phyloP scores from a whole-genome alignment of 2,329 filamentous ascomycete genomes.

The Alternaria sp. region DNA sequence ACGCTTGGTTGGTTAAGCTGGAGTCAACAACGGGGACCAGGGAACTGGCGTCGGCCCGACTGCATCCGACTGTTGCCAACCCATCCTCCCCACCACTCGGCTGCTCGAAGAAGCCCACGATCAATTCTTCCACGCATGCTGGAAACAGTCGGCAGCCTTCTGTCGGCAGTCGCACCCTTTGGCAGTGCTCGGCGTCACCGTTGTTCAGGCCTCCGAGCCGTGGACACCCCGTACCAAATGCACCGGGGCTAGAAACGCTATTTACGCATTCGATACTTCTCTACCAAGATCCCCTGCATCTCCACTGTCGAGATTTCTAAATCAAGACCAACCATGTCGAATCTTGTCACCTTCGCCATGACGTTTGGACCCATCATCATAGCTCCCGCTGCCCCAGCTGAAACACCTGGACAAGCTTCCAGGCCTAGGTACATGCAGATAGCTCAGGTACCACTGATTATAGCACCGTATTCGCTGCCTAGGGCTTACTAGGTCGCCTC shows the following conservation, averaged over 20 bases:
- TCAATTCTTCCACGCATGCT: too few relatives aligned
- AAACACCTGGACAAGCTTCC: neutral
- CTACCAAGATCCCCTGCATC: constrained; percentile 3
- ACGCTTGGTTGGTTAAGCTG: neutral
- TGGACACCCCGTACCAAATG: neutral
- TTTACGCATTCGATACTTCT: constrained; percentile 4
- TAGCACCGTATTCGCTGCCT: neutral
- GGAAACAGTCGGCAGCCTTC: neutral
- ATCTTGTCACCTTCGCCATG: neutral
- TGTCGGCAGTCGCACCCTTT: neutral
- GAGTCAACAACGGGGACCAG: neutral
- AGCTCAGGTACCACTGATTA: constrained; percentile 11
- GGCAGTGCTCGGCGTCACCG: neutral
- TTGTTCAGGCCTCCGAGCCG: neutral
- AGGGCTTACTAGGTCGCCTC: constrained; percentile 1
- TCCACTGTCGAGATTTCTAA: neutral
- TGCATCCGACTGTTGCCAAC: neutral
- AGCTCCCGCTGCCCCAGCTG: constrained; percentile 1
- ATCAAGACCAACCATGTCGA: neutral
- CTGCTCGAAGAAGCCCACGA: too few relatives aligned
- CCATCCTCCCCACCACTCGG: neutral
- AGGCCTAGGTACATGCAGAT: constrained; percentile 1
- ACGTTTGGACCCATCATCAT: constrained; percentile 10
- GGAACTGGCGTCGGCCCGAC: neutral
- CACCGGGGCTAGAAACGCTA: constrained; percentile 8